Conservation (phyloP, 208 protist species). For the Trypanosomatidae sp. region DNA sequence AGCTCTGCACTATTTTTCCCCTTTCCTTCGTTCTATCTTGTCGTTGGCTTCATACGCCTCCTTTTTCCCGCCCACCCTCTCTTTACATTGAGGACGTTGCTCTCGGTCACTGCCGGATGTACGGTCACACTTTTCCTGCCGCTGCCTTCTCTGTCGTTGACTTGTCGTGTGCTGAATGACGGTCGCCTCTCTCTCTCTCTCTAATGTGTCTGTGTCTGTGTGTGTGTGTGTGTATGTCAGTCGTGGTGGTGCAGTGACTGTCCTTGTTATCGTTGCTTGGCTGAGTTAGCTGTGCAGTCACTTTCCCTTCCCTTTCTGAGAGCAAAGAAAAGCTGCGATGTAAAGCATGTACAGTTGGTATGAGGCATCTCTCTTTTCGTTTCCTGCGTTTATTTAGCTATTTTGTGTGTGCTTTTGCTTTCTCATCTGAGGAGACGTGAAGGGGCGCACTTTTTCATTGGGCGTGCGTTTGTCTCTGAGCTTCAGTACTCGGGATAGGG, state of each 20-base stretch:
- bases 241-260: background rate
- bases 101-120: no score
- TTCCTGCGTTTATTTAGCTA: slow-evolving; percentile 10
- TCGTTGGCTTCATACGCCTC: background rate
- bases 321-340: background rate
- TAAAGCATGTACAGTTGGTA: slow-evolving; percentile 7
- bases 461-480: background rate
- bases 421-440: background rate
- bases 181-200: background rate
- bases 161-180: background rate
- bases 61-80: background rate
- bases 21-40: background rate
- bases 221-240: background rate
- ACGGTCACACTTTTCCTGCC: background rate
- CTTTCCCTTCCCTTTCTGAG: background rate
- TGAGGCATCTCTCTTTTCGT: background rate
- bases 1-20: background rate
- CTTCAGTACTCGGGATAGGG: background rate
- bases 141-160: background rate
- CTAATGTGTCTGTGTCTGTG: background rate
- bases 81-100: background rate
- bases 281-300: background rate
- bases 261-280: background rate
- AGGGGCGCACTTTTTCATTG: background rate
- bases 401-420: background rate